Evolutionary conservation across 768 basidiomycete species (phyloP).

Genomic region (Leccinum sublutescens): DNA sequence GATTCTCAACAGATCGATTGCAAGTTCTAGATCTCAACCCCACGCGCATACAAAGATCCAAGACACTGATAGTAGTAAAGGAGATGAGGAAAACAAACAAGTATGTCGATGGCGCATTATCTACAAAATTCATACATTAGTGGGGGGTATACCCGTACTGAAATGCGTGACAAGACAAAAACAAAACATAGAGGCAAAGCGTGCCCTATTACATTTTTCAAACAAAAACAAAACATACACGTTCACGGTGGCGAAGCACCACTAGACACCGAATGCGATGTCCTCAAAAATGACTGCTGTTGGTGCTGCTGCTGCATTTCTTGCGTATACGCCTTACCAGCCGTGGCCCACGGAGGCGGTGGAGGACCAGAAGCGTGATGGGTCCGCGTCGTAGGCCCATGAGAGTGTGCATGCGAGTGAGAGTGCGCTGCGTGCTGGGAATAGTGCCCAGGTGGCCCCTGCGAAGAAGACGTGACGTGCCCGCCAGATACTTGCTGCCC

Average conservation of each 20-base stretch:
- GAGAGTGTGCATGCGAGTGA: background rate
- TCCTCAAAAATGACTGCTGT: slow-evolving; percentile 49
- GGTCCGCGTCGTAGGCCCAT: slow-evolving; percentile 5
- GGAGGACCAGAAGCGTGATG: slow-evolving; percentile 22
- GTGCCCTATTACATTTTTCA: background rate
- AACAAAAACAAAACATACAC: background rate
- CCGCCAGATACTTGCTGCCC: background rate
- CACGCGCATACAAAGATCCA: background rate
- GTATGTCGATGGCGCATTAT: background rate
- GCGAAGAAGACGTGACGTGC: background rate
- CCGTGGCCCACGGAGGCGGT: slow-evolving; percentile 22
- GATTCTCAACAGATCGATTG: background rate
- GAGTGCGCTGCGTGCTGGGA: background rate
- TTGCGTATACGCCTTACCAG: slow-evolving; percentile 21
- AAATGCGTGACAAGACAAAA: background rate
- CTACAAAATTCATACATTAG: background rate
- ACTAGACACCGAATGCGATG: slow-evolving; percentile 42
- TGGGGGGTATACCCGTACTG: background rate
- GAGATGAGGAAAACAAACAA: background rate
- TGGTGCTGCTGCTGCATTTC: slow-evolving; percentile 28
- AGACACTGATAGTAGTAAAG: background rate
- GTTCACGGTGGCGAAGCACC: slow-evolving; percentile 35
- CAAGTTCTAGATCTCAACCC: background rate
- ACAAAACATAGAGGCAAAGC: background rate
- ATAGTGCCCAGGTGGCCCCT: background rate